These are phyloP conservation scores for Calonectria pteridis DNA, from an alignment of 2,329 filamentous ascomycete genomes.

Conservation along the genomic window DNA sequence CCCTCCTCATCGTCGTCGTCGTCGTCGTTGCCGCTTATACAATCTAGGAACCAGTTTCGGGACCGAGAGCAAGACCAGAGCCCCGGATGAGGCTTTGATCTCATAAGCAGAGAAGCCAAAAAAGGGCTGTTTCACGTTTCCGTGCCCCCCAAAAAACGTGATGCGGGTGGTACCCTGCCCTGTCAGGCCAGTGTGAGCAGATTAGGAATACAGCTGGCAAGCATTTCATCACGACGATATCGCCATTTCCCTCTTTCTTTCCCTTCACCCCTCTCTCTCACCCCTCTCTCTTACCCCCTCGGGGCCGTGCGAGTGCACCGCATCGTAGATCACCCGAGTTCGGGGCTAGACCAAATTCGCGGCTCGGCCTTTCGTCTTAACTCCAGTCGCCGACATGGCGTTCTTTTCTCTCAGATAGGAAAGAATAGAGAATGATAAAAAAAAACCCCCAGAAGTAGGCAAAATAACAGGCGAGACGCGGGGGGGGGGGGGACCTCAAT, in stretches of 20 bases:
- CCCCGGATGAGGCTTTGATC: neutral
- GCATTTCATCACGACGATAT: neutral
- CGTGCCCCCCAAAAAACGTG: neutral
- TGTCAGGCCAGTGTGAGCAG: neutral
- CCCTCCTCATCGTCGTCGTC: too few relatives aligned
- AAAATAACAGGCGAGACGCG: neutral
- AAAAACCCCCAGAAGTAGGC: neutral
- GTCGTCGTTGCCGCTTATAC: neutral
- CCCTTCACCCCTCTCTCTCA: too few relatives aligned
- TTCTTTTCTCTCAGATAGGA: neutral
- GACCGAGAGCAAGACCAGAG: neutral
- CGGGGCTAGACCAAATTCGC: conserved; percentile 31
- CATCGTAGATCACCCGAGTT: conserved; percentile 18
- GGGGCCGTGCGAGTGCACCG: conserved; percentile 6
- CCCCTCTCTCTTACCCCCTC: too few relatives aligned
- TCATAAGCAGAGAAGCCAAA: neutral
- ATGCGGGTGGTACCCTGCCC: too few relatives aligned
- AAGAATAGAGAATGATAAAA: neutral
- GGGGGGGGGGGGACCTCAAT: too few relatives aligned
- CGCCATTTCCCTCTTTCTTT: neutral
- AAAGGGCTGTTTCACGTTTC: neutral
- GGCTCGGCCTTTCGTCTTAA: conserved; percentile 42
- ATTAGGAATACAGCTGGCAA: neutral
- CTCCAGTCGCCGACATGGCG: conserved; percentile 31
- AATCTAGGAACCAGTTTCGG: neutral